Percentiles rank a stretch among this genome's conserved stretches.
Conservation (phyloP, 805 yeast species). For the Yamadazyma paraphyllophila region DNA sequence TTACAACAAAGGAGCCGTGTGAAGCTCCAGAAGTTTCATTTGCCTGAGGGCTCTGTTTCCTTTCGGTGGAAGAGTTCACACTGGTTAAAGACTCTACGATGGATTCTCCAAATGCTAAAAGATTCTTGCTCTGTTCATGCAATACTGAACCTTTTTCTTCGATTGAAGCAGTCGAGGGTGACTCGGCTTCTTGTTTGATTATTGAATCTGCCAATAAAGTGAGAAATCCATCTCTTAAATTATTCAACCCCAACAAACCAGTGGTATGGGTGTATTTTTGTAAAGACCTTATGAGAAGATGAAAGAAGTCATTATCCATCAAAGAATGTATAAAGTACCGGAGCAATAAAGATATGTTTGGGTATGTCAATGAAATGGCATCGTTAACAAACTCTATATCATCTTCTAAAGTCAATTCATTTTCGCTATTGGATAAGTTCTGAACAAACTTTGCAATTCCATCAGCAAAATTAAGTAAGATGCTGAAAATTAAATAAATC, state of each 20-base stretch:
- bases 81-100: slow-evolving; percentile 43
- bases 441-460: slow-evolving; percentile 59
- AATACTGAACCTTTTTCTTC: slow-evolving; percentile 2
- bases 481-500: slow-evolving; percentile 52
- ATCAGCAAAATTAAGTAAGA: slow-evolving; percentile 58
- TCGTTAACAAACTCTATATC: slow-evolving; percentile 37
- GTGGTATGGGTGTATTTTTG: slow-evolving; percentile 82
- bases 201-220: slow-evolving; percentile 26
- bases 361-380: slow-evolving; percentile 28
- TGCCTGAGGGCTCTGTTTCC: not conserved
- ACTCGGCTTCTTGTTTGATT: slow-evolving; percentile 12
- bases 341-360: slow-evolving; percentile 27
- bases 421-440: slow-evolving; percentile 33
- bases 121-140: slow-evolving; percentile 24
- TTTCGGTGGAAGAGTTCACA: slow-evolving; percentile 3
- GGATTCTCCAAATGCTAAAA: slow-evolving; percentile 48
- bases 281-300: slow-evolving; percentile 62
- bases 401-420: slow-evolving; percentile 13
- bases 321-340: slow-evolving; percentile 56
- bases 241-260: slow-evolving; percentile 63
- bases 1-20: slow-evolving; percentile 5
- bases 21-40: not conserved
- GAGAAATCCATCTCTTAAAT: slow-evolving; percentile 53
- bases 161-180: not conserved
- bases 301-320: slow-evolving; percentile 69